Evolutionary conservation across 768 basidiomycete species (phyloP).

Genomic region (Pleurotus cornucopiae): DNA sequence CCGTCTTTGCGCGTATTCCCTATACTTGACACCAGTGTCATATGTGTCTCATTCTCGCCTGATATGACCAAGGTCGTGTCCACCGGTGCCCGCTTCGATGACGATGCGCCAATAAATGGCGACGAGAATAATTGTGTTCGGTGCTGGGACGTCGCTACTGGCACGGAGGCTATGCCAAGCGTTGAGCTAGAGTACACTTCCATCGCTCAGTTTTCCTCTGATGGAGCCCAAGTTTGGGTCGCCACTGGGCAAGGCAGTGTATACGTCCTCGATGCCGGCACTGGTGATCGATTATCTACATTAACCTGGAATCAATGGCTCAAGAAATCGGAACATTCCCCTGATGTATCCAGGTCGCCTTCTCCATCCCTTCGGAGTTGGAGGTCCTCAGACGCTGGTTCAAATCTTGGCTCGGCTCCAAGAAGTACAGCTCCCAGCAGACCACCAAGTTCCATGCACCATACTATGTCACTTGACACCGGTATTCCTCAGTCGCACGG

Average conservation of each 20-base stretch:
- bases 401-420: neutral
- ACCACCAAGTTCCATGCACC: neutral
- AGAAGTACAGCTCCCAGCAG: neutral
- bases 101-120: conserved; percentile 1
- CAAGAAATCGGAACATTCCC: neutral
- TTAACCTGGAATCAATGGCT: neutral
- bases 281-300: neutral
- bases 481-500: neutral
- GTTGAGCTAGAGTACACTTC: conserved; percentile 2
- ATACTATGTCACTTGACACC: neutral
- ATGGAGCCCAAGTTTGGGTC: neutral
- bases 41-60: conserved; percentile 6
- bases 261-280: neutral
- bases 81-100: neutral
- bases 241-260: neutral
- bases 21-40: conserved; percentile 6
- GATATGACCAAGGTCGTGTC: conserved; percentile 6
- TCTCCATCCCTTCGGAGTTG: too few species aligned
- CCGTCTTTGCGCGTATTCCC: conserved; percentile 3
- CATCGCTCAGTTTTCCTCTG: neutral
- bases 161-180: conserved; percentile 1
- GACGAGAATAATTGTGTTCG: conserved; percentile 3
- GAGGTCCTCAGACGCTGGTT: neutral
- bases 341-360: too few species aligned
- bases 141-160: conserved; percentile 8